Evolutionary conservation across 2,329 filamentous ascomycete species (phyloP), one percentile per base, ranked within the genome.

Genomic region (Colletotrichum musae): DNA sequence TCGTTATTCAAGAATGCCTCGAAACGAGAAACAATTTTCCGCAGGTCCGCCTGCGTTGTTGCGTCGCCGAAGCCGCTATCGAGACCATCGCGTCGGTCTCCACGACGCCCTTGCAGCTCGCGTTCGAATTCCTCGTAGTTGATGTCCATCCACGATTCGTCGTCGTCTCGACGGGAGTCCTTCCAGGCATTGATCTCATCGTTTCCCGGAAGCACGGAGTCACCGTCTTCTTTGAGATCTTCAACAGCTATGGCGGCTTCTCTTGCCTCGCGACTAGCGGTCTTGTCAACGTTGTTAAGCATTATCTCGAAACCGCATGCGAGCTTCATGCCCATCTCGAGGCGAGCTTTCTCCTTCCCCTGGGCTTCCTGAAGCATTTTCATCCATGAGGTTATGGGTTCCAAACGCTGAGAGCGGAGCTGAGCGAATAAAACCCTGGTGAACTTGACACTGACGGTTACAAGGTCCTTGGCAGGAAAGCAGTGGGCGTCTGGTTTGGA

Each of bases 11-110:
- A 81, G 74, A 99, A 98, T 13, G 92, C 86, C 76, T 98, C 94
- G 75, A 99, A 98, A n/a, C 94, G 89, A 54, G 93, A 92, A 0
- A 99, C 96, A 78, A 98, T 97, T 76, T 95, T 95, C 62, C 92
- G 91, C 24, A 99, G 84, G 77, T 97, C 92, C 5, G 90, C 89
- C 75, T 95, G 91, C 0, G 91, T 88, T 26, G 84, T 85, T 5
- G 87, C 83, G 76, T 94, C 90, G 2, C 92, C 92, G 75, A 93
- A 90, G 0, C 85, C 86, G 32, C 73, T 73, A 54, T 81, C 84
- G 10, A 47, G 16, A 3, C 36, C 16, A 13, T 24, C 28, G 5
- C 9, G 18, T 12, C 28, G 50, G 1, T 16, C 41, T 3, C 26
- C 36, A 21, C 21, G 39, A 15, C 54, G 39, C 0, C 87, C 86